Evolutionary conservation across 2,329 filamentous ascomycete species (phyloP).

Genomic region (Fusarium nodosum): DNA sequence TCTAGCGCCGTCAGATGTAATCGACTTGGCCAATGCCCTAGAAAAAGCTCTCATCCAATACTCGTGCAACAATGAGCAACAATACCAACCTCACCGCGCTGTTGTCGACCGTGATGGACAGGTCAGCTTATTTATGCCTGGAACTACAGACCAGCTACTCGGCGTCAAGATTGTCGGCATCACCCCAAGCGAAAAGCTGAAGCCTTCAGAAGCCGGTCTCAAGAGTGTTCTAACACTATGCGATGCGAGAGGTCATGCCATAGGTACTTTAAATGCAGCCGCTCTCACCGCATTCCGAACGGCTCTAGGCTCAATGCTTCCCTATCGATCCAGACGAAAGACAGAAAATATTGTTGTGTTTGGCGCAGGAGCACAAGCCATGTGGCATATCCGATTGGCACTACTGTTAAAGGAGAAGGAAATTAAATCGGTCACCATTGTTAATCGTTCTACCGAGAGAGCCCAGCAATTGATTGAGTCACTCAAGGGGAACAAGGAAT

Average conservation of each 20-base stretch:
- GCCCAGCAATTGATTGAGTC: constrained; percentile 42
- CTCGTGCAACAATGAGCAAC: constrained; percentile 71
- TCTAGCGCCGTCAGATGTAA: constrained; percentile 37
- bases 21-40: constrained; percentile 33
- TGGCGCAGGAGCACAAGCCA: constrained; percentile 78
- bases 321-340: constrained; percentile 58
- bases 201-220: constrained; percentile 46
- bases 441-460: constrained; percentile 52
- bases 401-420: constrained; percentile 62
- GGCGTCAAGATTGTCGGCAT: constrained; percentile 73
- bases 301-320: constrained; percentile 72
- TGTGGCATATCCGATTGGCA: constrained; percentile 78
- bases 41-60: constrained; percentile 57
- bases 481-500: constrained; percentile 23
- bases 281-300: constrained; percentile 79
- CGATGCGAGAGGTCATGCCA: constrained; percentile 68
- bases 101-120: constrained; percentile 72
- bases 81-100: constrained; percentile 73
- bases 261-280: constrained; percentile 74
- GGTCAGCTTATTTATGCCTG: constrained; percentile 77
- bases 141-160: constrained; percentile 68
- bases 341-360: constrained; percentile 71
- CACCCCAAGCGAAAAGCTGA: constrained; percentile 28
- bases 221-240: constrained; percentile 69
- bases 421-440: constrained; percentile 51